Evolutionary conservation across 148 eudicot genomes (phyloP).

Genomic region (Pouteria glomerata): DNA sequence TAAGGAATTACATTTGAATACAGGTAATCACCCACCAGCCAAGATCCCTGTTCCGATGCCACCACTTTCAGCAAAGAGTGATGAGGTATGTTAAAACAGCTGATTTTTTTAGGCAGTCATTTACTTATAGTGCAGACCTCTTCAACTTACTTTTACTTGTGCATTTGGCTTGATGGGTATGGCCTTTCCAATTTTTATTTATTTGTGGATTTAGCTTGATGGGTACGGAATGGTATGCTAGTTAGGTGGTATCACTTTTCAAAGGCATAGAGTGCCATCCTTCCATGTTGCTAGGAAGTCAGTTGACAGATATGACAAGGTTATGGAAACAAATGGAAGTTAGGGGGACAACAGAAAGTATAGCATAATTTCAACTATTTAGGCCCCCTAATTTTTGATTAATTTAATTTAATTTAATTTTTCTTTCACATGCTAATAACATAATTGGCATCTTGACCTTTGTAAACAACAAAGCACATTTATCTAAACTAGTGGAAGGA

Average conservation of each 20-base stretch:
- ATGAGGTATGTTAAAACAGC: slow-evolving; percentile 44
- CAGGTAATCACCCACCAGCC: slow-evolving; percentile 82
- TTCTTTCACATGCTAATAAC: too few relatives aligned
- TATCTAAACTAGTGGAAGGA: too few relatives aligned
- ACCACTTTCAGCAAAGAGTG: slow-evolving; percentile 36
- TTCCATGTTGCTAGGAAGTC: background rate
- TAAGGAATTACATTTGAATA: slow-evolving; percentile 22
- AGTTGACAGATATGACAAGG: background rate
- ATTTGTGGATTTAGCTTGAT: too few relatives aligned
- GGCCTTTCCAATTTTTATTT: too few relatives aligned
- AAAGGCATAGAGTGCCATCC: too few relatives aligned
- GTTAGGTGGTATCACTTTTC: background rate
- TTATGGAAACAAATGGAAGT: background rate
- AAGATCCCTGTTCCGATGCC: slow-evolving; percentile 90
- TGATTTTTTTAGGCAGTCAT: background rate
- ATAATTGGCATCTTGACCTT: too few relatives aligned
- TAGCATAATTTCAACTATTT: too few relatives aligned
- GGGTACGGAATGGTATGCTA: background rate
- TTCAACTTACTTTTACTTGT: background rate
- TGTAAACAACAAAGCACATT: too few relatives aligned
- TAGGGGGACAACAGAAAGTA: too few relatives aligned
- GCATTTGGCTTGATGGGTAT: background rate
- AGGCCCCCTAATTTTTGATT: too few relatives aligned
- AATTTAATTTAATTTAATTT: too few relatives aligned
- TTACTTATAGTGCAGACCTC: background rate